These are phyloP conservation scores for Aspergillus sp. DNA, from an alignment of 2,329 filamentous ascomycete genomes.

Conservation along the genomic window DNA sequence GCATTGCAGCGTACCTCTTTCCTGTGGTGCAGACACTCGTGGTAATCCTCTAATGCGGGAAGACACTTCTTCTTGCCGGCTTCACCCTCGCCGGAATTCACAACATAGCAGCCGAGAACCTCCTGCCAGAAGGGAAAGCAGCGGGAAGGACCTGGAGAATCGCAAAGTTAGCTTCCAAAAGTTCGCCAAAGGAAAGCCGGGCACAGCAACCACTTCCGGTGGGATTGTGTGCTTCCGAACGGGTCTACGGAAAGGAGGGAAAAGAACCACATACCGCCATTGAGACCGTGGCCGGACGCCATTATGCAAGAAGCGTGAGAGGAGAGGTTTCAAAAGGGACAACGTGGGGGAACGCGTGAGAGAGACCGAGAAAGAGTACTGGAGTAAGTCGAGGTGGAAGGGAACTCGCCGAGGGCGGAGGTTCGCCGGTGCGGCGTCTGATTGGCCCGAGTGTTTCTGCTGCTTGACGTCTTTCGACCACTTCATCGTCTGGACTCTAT, in stretches of 20 bases:
- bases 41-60: conserved; percentile 86
- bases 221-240: not conserved
- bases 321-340: conserved; percentile 9
- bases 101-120: conserved; percentile 93
- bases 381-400: not conserved
- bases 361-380: too few species aligned
- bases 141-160: conserved; percentile 54
- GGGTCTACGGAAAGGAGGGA: too few species aligned
- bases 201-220: conserved; percentile 1
- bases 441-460: conserved; percentile 10
- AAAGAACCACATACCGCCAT: conserved; percentile 37
- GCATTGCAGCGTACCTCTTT: conserved; percentile 67
- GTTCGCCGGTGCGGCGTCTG: conserved; percentile 5
- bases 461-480: conserved; percentile 15
- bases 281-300: conserved; percentile 49
- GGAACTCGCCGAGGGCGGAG: not conserved
- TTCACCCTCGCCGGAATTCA: conserved; percentile 76
- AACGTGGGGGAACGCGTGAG: conserved; percentile 4
- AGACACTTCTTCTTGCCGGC: conserved; percentile 81
- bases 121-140: conserved; percentile 99
- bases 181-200: conserved; percentile 9
- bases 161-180: conserved; percentile 14
- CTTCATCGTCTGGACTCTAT: conserved; percentile 15
- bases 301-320: conserved; percentile 28
- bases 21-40: conserved; percentile 96